Percentiles rank a stretch among this genome's conserved stretches.
These are phyloP conservation scores for Lavandula angustifolia DNA, from an alignment of 257 asterid species.

Conservation along the genomic window DNA sequence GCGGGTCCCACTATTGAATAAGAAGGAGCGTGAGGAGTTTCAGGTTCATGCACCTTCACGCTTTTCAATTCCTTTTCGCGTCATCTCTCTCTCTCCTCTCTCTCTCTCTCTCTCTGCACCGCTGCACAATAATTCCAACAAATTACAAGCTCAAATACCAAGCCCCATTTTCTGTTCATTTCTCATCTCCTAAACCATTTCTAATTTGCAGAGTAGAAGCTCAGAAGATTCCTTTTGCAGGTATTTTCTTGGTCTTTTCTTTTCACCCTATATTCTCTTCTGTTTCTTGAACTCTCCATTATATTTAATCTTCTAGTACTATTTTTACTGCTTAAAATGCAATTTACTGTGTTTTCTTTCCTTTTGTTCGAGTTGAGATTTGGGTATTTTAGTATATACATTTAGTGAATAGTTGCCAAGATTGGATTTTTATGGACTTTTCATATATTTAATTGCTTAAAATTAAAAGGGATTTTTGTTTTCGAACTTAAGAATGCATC, in stretches of 20 bases:
- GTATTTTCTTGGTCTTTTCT: slow-evolving; percentile 11
- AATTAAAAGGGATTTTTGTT: not conserved
- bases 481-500: not conserved
- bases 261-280: not conserved
- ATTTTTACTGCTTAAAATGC: too few relatives aligned
- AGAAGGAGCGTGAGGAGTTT: slow-evolving; percentile 12
- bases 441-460: slow-evolving; percentile 2
- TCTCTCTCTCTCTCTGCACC: not conserved
- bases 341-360: not conserved
- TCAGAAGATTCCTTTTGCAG: slow-evolving; percentile 28
- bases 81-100: not conserved
- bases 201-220: not conserved
- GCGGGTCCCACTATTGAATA: slow-evolving; percentile 27
- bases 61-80: slow-evolving; percentile 29
- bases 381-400: slow-evolving; percentile 3
- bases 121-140: not conserved
- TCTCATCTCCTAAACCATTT: slow-evolving; percentile 9
- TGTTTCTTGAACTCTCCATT: slow-evolving; percentile 18
- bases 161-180: not conserved
- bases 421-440: not conserved
- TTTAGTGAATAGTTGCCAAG: slow-evolving; percentile 27
- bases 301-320: slow-evolving; percentile 3
- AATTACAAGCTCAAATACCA: slow-evolving; percentile 12
- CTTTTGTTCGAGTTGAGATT: not conserved
- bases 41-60: slow-evolving; percentile 47